Base-by-base conservation (phyloP, 306 rosid species). In the Oemleria cerasiformis region DNA sequence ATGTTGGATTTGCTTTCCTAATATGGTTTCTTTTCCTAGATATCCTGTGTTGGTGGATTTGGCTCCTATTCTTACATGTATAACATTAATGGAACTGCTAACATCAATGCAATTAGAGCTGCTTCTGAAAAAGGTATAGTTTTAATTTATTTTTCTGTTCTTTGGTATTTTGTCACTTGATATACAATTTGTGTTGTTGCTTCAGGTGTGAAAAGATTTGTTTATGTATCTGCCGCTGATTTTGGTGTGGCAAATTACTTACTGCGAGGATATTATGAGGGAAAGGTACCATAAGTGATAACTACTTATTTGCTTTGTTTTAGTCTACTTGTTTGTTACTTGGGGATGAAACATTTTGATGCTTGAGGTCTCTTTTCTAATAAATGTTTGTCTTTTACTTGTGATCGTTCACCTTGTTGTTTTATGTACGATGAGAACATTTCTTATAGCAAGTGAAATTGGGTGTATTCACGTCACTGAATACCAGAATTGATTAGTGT, bases 41-140 rank as follows among this genome's bases (percentile, higher is more conserved):
- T 94, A 78, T 94, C 99, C 57, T 94, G 99, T 65, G 89, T 91
- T 5, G 99, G 99, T 75, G 96, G 97, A 78, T 94, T 94, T 84
- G 99, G 99, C 86, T 91, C 95, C 82, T 89, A 87, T 82, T 84
- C 99, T 1, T 72, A 87, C 70, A 94, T 94, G 99, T 94, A 91
- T 84, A 91, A 89, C 86, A 89, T 94, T 72, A 94, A 94, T 65
- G 99, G 99, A 67, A 91, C 97, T 75, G 95, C 99, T 41, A 94
- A 94, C 79, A 89, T 94, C 84, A 94, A 91, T 81, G 99, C 97
- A 64, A 85, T 94, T 60, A 82, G 97, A 86, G 88, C 88, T 47
- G 97, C 99, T 76, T 78, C 99, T 49, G 96, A 91, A 20, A 77
- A 94, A 83, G 99, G 99, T 94, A 73, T 63, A 9, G 21, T 17